phyloP scores from a whole-genome alignment of 1,284 basidiomycete genomes.

The Volvariella surrecta region DNA sequence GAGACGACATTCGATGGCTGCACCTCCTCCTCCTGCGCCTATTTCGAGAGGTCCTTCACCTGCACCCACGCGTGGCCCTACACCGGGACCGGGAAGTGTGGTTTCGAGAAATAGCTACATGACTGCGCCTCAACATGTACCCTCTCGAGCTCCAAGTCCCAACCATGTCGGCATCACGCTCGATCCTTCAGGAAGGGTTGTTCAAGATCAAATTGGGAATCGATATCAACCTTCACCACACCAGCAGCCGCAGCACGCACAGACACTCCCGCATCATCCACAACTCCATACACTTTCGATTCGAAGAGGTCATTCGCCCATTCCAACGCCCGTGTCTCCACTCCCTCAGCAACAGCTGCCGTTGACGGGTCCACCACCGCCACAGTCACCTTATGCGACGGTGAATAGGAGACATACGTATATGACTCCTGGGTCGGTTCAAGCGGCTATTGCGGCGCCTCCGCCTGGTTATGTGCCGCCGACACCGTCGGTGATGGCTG shows the following conservation, averaged over 20 bases:
- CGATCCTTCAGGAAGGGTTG: constrained; percentile 70
- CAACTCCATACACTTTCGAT: constrained; percentile 10
- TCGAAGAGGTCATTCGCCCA: not conserved
- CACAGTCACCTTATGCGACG: not conserved
- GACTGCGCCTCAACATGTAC: constrained; percentile 21
- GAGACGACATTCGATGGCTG: no score
- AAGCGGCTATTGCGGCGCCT: no score
- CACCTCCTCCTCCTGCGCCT: no score
- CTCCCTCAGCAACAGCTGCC: constrained; percentile 10
- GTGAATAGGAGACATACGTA: constrained; percentile 1
- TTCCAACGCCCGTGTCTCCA: constrained; percentile 13
- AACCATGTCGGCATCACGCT: constrained; percentile 67
- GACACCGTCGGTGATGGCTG: no score
- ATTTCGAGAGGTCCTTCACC: constrained; percentile 40
- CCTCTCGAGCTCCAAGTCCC: constrained; percentile 28
- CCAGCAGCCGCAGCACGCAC: constrained; percentile 18
- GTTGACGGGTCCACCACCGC: constrained; percentile 8
- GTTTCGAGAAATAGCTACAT: constrained; percentile 22
- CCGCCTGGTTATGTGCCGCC: no score
- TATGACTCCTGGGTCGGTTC: not conserved
- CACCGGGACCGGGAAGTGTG: constrained; percentile 5
- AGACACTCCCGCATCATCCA: constrained; percentile 17
- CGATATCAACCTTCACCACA: constrained; percentile 34
- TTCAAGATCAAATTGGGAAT: constrained; percentile 74
- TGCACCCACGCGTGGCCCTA: constrained; percentile 18